Percentiles rank a stretch among this genome's conserved stretches.
phyloP scores from a whole-genome alignment of 2,329 filamentous ascomycete species.

The Colletotrichum graminicola region DNA sequence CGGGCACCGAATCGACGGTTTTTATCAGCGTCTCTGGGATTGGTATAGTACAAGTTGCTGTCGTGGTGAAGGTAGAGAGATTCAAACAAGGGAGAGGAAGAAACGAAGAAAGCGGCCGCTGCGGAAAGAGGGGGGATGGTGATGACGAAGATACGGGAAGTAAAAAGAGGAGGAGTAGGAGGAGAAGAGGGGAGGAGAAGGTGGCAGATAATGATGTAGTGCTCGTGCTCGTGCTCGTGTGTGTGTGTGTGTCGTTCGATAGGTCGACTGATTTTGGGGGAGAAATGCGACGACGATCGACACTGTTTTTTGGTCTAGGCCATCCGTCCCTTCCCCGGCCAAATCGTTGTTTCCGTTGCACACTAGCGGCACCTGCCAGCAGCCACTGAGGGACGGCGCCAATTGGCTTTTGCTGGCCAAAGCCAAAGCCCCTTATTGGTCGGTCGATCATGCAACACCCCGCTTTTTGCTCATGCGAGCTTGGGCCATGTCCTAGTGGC shows the following conservation, averaged over 20 bases:
- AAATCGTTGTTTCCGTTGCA: not conserved
- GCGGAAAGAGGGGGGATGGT: slow-evolving; percentile 9
- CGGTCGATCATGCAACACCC: slow-evolving; percentile 11
- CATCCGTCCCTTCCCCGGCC: slow-evolving; percentile 13
- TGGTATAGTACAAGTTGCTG: not conserved
- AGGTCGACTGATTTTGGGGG: slow-evolving; percentile 41
- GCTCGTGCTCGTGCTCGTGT: slow-evolving; percentile 23
- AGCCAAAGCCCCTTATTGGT: slow-evolving; percentile 14
- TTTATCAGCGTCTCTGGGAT: slow-evolving; percentile 24
- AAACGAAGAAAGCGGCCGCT: not conserved
- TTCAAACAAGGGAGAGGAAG: not conserved
- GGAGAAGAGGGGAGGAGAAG: slow-evolving; percentile 19
- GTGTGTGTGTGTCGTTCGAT: slow-evolving; percentile 37
- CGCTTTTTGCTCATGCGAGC: slow-evolving; percentile 36
- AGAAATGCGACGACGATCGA: slow-evolving; percentile 21
- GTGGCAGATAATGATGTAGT: slow-evolving; percentile 37
- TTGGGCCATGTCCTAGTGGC: slow-evolving; percentile 26
- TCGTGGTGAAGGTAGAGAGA: not conserved
- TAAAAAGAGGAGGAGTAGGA: slow-evolving; percentile 12
- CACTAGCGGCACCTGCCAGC: slow-evolving; percentile 31
- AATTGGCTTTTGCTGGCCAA: slow-evolving; percentile 25
- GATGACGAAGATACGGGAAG: slow-evolving; percentile 19
- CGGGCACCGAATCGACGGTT: slow-evolving; percentile 25
- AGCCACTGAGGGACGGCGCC: slow-evolving; percentile 32
- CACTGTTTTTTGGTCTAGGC: slow-evolving; percentile 33